Evolutionary conservation across 768 basidiomycete genomes (phyloP).

Genomic region (Lyophyllum semitale): DNA sequence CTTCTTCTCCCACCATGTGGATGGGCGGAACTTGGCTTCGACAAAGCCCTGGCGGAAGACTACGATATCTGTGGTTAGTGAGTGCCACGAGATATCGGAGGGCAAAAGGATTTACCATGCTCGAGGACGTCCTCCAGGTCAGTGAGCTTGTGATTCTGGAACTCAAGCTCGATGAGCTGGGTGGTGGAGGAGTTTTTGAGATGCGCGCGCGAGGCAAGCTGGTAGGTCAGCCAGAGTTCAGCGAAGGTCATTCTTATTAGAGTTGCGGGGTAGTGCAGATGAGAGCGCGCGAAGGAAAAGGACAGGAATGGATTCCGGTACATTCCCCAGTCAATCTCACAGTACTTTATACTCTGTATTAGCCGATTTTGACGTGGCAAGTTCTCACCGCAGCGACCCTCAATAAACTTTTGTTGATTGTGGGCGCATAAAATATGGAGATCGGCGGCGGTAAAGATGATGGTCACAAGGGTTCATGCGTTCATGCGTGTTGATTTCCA

Average conservation of each 20-base stretch:
- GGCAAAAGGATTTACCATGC: conserved; percentile 28
- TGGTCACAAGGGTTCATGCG: too few species aligned
- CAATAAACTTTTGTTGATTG: not conserved
- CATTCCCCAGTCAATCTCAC: not conserved
- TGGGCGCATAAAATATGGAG: too few species aligned
- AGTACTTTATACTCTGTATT: conserved; percentile 12
- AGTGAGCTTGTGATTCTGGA: conserved; percentile 36
- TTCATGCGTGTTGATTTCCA: too few species aligned
- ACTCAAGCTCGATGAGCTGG: conserved; percentile 49
- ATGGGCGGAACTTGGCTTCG: conserved; percentile 41
- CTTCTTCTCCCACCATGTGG: conserved; percentile 46
- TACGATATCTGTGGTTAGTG: conserved; percentile 21
- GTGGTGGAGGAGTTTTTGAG: conserved; percentile 37
- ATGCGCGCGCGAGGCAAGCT: conserved; percentile 44
- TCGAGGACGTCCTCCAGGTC: conserved; percentile 54
- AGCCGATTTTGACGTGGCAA: conserved; percentile 12
- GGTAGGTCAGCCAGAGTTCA: conserved; percentile 52
- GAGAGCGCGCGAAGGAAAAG: not conserved
- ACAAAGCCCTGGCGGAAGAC: conserved; percentile 48
- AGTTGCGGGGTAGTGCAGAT: not conserved
- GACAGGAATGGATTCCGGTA: not conserved
- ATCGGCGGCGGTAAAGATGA: too few species aligned
- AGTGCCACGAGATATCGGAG: conserved; percentile 8
- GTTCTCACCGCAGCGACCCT: not conserved
- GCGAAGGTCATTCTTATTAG: conserved; percentile 21